These are phyloP conservation scores for Cyberlindnera veronae DNA, from an alignment of 805 yeast species.

Conservation along the genomic window DNA sequence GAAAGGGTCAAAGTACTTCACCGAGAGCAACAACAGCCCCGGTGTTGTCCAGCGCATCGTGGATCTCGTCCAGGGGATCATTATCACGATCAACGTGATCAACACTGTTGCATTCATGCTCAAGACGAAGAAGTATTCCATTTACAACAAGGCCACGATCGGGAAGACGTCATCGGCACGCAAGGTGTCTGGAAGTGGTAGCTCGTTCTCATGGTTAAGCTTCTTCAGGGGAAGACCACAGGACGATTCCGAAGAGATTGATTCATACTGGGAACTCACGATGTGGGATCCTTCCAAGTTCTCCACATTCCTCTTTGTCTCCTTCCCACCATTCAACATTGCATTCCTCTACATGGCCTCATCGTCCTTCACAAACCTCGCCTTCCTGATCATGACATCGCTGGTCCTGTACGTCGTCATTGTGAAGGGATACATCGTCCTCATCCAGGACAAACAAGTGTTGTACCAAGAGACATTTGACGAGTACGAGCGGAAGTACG, in stretches of 20 bases:
- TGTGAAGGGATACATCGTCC: slow-evolving; percentile 40
- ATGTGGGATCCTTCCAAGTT: slow-evolving; percentile 70
- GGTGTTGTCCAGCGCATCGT: slow-evolving; percentile 9
- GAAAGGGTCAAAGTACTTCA: slow-evolving; percentile 23
- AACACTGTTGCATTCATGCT: slow-evolving; percentile 22
- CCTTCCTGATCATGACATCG: slow-evolving; percentile 37
- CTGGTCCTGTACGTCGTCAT: slow-evolving; percentile 37
- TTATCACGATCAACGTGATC: slow-evolving; percentile 19
- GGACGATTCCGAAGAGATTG: slow-evolving; percentile 16
- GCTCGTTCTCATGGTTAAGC: slow-evolving; percentile 1
- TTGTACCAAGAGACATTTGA: slow-evolving; percentile 55
- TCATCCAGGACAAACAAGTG: slow-evolving; percentile 56
- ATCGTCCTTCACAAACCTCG: slow-evolving; percentile 34
- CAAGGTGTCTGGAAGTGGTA: slow-evolving; percentile 15
- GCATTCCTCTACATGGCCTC: slow-evolving; percentile 38
- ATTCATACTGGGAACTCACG: slow-evolving; percentile 48
- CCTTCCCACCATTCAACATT: slow-evolving; percentile 58
- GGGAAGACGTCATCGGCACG: slow-evolving; percentile 17
- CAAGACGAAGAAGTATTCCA: slow-evolving; percentile 25
- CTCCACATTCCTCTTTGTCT: slow-evolving; percentile 44
- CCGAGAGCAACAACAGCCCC: slow-evolving; percentile 1
- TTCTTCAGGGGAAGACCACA: neutral
- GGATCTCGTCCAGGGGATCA: slow-evolving; percentile 8
- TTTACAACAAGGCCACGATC: slow-evolving; percentile 24
- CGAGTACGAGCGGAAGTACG: slow-evolving; percentile 62